Conservation (phyloP, 305 asterid genomes). For the Coffea humblotiana region DNA sequence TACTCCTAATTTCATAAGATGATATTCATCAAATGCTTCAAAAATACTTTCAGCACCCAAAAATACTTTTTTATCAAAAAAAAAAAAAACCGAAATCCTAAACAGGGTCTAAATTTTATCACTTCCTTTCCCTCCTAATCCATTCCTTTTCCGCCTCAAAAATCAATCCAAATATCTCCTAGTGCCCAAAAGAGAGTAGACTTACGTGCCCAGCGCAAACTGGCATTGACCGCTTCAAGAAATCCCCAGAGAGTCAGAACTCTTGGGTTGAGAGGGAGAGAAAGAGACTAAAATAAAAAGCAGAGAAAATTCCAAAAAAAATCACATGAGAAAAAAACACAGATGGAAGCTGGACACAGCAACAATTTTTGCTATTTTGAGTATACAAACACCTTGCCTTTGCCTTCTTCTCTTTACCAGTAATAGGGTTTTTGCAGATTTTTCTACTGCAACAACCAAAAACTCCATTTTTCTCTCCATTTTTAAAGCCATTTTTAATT, state of each 20-base stretch:
- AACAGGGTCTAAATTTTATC: too few relatives aligned
- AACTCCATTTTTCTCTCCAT: background rate
- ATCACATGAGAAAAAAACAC: slow-evolving; percentile 9
- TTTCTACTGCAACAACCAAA: slow-evolving; percentile 8
- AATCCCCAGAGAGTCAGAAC: background rate
- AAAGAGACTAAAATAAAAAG: background rate
- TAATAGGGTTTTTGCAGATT: background rate
- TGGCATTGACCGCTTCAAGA: background rate
- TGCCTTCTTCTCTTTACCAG: background rate
- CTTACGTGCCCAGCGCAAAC: background rate
- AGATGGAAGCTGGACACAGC: slow-evolving; percentile 17
- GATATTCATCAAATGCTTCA: too few relatives aligned
- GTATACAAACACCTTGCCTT: slow-evolving; percentile 14
- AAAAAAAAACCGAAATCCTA: too few relatives aligned
- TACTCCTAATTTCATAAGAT: too few relatives aligned
- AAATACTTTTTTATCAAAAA: too few relatives aligned
- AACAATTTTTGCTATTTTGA: slow-evolving; percentile 22
- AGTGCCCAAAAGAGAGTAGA: background rate
- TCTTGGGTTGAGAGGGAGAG: too few relatives aligned
- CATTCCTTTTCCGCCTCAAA: too few relatives aligned
- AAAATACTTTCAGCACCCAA: too few relatives aligned
- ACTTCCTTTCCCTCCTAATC: too few relatives aligned
- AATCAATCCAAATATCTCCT: too few relatives aligned
- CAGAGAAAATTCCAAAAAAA: slow-evolving; percentile 11
- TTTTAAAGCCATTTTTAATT: background rate